Conservation (phyloP, 2,329 filamentous ascomycete species). For the Fusarium globosum region DNA sequence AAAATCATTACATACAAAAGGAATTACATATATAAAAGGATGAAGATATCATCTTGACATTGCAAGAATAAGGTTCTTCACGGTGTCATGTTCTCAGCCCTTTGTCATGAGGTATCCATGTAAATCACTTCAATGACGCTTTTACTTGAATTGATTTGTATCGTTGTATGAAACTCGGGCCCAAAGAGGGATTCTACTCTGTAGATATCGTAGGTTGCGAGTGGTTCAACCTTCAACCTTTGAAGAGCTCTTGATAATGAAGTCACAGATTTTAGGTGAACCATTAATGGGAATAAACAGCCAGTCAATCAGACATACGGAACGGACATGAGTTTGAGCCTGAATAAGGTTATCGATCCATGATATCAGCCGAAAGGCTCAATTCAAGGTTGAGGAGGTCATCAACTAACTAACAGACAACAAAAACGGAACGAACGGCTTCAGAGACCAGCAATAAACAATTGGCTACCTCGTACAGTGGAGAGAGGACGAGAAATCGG, state of each 20-base stretch:
- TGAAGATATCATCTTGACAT: background rate
- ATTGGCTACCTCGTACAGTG: background rate
- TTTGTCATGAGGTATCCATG: background rate
- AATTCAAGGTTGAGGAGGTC: background rate
- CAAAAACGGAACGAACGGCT: conserved; percentile 16
- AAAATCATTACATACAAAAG: background rate
- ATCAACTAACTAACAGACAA: background rate
- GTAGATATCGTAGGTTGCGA: too few relatives aligned
- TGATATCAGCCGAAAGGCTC: background rate
- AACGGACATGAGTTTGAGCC: background rate
- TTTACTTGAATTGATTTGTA: background rate
- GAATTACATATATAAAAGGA: too few relatives aligned
- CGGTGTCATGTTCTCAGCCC: background rate
- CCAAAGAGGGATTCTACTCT: background rate
- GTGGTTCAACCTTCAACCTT: background rate
- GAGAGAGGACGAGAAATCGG: background rate
- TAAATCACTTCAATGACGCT: background rate
- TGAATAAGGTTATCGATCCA: background rate
- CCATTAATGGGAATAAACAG: background rate
- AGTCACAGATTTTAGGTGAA: background rate
- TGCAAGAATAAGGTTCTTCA: background rate
- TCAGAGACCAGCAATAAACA: background rate
- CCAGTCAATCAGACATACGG: background rate
- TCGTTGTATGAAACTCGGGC: background rate
- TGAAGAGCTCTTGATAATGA: background rate